phyloP scores from a whole-genome alignment of 1,284 basidiomycete species.

The Chalciporus piperatoides region DNA sequence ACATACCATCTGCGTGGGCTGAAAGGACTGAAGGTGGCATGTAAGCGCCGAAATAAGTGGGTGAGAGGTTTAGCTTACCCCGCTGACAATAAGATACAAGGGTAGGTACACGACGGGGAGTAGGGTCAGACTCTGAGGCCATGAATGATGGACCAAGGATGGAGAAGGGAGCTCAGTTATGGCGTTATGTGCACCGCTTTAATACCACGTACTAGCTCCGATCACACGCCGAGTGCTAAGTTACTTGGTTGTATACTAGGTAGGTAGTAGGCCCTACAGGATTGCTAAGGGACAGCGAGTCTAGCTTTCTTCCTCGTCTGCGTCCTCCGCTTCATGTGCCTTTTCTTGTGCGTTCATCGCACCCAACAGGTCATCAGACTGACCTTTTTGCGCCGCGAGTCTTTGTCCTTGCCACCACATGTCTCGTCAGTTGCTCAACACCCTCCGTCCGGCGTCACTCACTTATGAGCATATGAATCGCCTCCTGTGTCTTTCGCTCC shows the following conservation, averaged over 20 bases:
- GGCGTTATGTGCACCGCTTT: constrained; percentile 12
- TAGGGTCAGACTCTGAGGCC: constrained; percentile 30
- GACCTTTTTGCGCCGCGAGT: constrained; percentile 70
- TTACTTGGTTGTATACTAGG: too few species aligned
- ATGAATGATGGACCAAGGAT: constrained; percentile 11
- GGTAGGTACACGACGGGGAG: constrained; percentile 41
- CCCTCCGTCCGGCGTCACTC: constrained; percentile 34
- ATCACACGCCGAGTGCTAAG: constrained; percentile 1
- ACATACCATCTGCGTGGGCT: constrained; percentile 52
- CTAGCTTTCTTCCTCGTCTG: constrained; percentile 13
- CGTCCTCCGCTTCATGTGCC: constrained; percentile 46
- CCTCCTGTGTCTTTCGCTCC: constrained; percentile 88
- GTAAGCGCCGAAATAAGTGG: not conserved
- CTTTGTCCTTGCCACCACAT: constrained; percentile 55
- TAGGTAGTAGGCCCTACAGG: too few species aligned
- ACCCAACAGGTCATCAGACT: constrained; percentile 70
- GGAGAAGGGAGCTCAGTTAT: not conserved
- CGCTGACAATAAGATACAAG: constrained; percentile 49
- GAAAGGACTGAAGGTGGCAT: constrained; percentile 42
- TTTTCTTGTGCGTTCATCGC: constrained; percentile 73
- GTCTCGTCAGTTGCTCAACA: constrained; percentile 12
- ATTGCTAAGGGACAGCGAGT: not conserved
- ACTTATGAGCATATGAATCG: constrained; percentile 92
- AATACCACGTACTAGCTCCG: constrained; percentile 13
- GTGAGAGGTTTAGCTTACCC: constrained; percentile 10